Evolutionary conservation across 1,284 basidiomycete genomes (phyloP).

Genomic region (Dichomitus squalens): DNA sequence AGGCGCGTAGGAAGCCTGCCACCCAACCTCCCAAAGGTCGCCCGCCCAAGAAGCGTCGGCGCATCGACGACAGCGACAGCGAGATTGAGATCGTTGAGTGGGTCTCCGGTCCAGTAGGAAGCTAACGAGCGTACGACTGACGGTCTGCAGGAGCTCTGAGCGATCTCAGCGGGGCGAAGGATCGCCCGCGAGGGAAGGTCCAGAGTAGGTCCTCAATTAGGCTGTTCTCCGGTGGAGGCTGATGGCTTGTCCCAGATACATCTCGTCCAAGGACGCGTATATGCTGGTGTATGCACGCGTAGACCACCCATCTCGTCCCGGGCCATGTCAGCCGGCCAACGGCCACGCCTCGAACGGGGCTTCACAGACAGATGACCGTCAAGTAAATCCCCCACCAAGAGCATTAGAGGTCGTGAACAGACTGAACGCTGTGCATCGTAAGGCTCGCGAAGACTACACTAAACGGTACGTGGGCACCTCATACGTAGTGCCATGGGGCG

Average conservation of each 20-base stretch:
- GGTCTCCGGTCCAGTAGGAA: neutral
- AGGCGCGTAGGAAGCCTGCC: constrained; percentile 23
- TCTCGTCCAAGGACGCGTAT: constrained; percentile 82
- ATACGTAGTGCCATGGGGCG: neutral
- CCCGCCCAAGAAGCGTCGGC: constrained; percentile 43
- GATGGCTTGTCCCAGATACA: constrained; percentile 21
- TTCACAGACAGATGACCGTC: neutral
- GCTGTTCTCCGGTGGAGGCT: neutral
- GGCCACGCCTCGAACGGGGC: neutral
- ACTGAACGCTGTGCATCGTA: constrained; percentile 57
- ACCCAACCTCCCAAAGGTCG: constrained; percentile 22
- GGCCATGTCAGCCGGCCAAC: neutral
- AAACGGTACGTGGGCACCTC: constrained; percentile 43
- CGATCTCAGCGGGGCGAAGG: constrained; percentile 6
- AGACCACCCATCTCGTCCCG: neutral
- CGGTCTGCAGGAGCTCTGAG: constrained; percentile 2
- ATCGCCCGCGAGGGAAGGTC: constrained; percentile 12
- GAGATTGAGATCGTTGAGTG: constrained; percentile 45
- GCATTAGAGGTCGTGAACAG: constrained; percentile 55
- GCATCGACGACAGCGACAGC: constrained; percentile 66
- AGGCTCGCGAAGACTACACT: constrained; percentile 52
- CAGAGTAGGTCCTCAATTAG: constrained; percentile 21
- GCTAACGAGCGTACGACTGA: neutral
- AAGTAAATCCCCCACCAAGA: constrained; percentile 46
- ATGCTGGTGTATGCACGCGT: constrained; percentile 84